These are phyloP conservation scores for Solanum paucissectum DNA, from an alignment of 257 asterid species.

Conservation along the genomic window DNA sequence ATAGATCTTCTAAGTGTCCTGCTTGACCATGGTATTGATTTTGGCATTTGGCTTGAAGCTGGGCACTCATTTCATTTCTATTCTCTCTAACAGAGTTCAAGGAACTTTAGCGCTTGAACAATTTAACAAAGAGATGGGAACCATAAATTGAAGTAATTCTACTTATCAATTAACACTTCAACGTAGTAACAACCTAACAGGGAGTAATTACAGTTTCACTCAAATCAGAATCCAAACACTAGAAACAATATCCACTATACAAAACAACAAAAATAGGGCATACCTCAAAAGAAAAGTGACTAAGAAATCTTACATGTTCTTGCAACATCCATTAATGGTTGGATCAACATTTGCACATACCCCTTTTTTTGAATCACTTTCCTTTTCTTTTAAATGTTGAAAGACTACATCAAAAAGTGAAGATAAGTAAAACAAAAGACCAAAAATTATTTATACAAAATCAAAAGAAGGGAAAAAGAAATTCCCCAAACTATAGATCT, in stretches of 20 bases:
- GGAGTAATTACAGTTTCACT: not conserved
- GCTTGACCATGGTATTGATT: not conserved
- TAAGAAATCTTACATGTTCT: not conserved
- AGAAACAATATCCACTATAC: not conserved
- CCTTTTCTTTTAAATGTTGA: no score
- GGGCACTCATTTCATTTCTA: not conserved
- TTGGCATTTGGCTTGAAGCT: not conserved
- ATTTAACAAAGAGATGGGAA: not conserved
- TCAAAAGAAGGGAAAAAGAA: no score
- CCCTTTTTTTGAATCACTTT: fast-evolving
- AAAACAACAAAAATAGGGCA: not conserved
- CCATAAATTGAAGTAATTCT: not conserved
- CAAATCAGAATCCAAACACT: not conserved
- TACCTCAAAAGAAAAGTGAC: not conserved
- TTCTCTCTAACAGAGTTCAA: not conserved
- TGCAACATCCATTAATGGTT: not conserved
- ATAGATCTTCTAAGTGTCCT: not conserved
- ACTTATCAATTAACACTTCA: not conserved
- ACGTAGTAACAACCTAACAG: not conserved
- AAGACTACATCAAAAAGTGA: no score
- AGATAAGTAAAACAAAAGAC: no score
- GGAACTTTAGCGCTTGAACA: not conserved
- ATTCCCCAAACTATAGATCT: no score
- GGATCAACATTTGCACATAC: not conserved
- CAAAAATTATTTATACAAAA: no score